Evolutionary conservation across 2,329 filamentous ascomycete species (phyloP).

Genomic region (Epichloe coenophiala): DNA sequence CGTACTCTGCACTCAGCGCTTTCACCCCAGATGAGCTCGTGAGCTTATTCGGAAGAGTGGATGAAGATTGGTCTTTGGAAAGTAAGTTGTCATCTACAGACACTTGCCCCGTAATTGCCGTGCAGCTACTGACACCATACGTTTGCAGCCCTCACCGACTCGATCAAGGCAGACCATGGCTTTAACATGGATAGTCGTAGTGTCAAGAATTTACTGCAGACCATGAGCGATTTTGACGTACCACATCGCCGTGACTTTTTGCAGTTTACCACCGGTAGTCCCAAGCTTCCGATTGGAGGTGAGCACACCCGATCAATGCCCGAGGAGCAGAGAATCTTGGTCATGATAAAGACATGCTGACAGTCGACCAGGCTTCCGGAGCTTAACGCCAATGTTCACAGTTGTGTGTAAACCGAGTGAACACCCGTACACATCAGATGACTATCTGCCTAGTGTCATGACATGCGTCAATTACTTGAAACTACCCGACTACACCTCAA

Average conservation of each 20-base stretch:
- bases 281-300: constrained; percentile 97
- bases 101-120: background rate
- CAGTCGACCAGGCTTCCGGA: constrained; percentile 66
- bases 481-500: constrained; percentile 78
- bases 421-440: constrained; percentile 81
- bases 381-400: constrained; percentile 94
- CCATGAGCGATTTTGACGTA: constrained; percentile 75
- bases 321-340: background rate
- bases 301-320: constrained; percentile 22
- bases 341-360: constrained; percentile 16
- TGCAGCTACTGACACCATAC: background rate
- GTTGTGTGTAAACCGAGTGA: constrained; percentile 99
- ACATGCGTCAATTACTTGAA: constrained; percentile 99
- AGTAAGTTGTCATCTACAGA: constrained; percentile 46
- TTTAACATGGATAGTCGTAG: constrained; percentile 98
- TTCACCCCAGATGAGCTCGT: constrained; percentile 94
- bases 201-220: constrained; percentile 82
- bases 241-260: constrained; percentile 80
- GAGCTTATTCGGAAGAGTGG: constrained; percentile 79
- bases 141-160: constrained; percentile 73
- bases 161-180: constrained; percentile 95
- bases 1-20: constrained; percentile 78
- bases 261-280: constrained; percentile 95
- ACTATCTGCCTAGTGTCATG: constrained; percentile 99
- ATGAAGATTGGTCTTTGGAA: constrained; percentile 96